A percentile compares a stretch with the other conserved stretches of the same genome.
Evolutionary conservation across 2,329 filamentous ascomycete species (phyloP).

Genomic region (Talaromyces rugulosus): DNA sequence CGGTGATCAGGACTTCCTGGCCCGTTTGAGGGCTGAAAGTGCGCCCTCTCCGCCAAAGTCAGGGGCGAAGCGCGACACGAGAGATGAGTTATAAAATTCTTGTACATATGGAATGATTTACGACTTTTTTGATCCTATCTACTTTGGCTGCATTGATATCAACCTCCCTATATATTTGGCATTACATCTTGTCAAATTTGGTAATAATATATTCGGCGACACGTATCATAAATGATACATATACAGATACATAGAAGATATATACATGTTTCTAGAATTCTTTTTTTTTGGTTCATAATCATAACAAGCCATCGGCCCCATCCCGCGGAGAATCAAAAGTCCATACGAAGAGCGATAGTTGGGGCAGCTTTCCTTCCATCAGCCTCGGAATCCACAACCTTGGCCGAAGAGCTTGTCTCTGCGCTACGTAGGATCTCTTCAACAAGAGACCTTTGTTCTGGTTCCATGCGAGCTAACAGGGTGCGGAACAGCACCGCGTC

Average conservation of each 20-base stretch:
- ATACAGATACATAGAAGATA: neutral
- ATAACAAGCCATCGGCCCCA: neutral
- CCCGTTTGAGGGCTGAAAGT: neutral
- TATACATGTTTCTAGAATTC: neutral
- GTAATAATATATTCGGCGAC: neutral
- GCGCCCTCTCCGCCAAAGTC: neutral
- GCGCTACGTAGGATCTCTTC: slow-evolving; percentile 70
- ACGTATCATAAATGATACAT: neutral
- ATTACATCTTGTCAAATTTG: neutral
- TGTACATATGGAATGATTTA: neutral
- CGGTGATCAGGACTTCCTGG: neutral
- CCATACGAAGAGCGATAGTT: slow-evolving; percentile 90
- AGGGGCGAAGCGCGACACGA: neutral
- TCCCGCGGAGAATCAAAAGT: slow-evolving; percentile 57
- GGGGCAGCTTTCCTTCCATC: slow-evolving; percentile 53
- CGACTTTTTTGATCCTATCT: neutral
- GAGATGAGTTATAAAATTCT: neutral
- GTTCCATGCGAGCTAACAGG: slow-evolving; percentile 67
- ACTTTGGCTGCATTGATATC: no score
- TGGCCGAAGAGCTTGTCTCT: slow-evolving; percentile 44
- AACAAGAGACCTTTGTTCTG: slow-evolving; percentile 69
- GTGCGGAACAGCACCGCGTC: slow-evolving; percentile 70
- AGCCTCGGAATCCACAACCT: slow-evolving; percentile 48
- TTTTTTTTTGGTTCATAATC: neutral
- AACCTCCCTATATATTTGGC: neutral